These are phyloP conservation scores for Phanerochaete sordida DNA, from an alignment of 768 basidiomycete species.

Conservation along the genomic window DNA sequence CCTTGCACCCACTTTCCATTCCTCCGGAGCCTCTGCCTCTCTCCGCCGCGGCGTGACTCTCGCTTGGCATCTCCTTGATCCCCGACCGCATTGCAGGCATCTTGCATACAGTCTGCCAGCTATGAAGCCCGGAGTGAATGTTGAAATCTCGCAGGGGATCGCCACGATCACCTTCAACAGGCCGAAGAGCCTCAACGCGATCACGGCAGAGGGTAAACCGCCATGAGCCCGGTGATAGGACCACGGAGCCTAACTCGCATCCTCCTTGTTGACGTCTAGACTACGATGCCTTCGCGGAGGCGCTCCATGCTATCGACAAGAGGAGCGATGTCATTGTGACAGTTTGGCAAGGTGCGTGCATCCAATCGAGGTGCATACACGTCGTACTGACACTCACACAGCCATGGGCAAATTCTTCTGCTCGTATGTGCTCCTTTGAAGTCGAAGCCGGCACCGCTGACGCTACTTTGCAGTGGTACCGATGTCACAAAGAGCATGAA, in stretches of 20 bases:
- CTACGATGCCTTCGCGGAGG: constrained; percentile 57
- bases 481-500: constrained; percentile 13
- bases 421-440: constrained; percentile 41
- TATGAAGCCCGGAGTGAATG: constrained; percentile 14
- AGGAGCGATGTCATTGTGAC: constrained; percentile 62
- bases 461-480: constrained; percentile 46
- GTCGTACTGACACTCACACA: constrained; percentile 18
- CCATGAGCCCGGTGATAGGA: background rate
- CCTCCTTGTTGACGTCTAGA: constrained; percentile 34
- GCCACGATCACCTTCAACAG: constrained; percentile 68
- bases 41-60: too few species aligned
- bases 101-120: background rate
- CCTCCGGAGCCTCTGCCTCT: too few species aligned
- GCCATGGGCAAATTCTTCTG: constrained; percentile 73
- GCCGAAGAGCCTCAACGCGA: constrained; percentile 56
- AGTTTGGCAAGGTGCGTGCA: constrained; percentile 55
- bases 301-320: constrained; percentile 54
- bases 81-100: too few species aligned
- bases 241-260: background rate
- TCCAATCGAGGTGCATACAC: background rate
- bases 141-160: constrained; percentile 52
- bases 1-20: background rate
- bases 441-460: background rate
- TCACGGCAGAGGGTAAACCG: constrained; percentile 45
- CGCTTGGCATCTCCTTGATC: too few species aligned